Evolutionary conservation across 305 asterid genomes (phyloP), one percentile per base, ranked within the genome.

Genomic region (Fraxinus velutina): DNA sequence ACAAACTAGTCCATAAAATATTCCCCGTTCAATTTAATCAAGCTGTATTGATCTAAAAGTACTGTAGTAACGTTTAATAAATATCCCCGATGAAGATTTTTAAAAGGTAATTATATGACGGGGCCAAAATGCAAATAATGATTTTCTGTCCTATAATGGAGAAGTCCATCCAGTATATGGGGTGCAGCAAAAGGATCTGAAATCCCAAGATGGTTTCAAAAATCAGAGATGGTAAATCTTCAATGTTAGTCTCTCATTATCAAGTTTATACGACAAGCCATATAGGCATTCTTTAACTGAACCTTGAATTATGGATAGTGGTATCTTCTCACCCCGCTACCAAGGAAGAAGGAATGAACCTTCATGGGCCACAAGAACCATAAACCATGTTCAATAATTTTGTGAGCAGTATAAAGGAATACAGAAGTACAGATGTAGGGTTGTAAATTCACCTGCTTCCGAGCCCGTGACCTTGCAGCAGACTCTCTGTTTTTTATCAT

Each of bases 401-500:
- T 5, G 13, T 0, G 30, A 60, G 70, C 70, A 21, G 70, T 62
- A 62, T 62, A 62, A 22, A 62, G 72, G 76, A 60, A 34, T 22
- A 76, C 34, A 57, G 12, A 66, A 75, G 76, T 19, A 24, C 36
- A 55, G 15, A 75, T 62, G 71, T 32, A 13, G 36, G 12, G 34
- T 73, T 74, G 78, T 24, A 76, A 57, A 86, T 81, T 90, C 86
- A 96, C 99, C 99, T 96, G 99, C 89, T 96, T 96, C 86, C 99
- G 87, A 82, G 97, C 98, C 83, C 99, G 88, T 33, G 99, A 96
- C 79, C 99, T 89, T 73, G 99, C 97, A 84, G 99, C 98, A 85
- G 99, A 96, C 84, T 96, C 99, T 82, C 99, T 81, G 87, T 95
- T 95, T 83, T 95, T 95, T 10, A 95, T 93, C 99, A 96, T 96